phyloP scores from a whole-genome alignment of 2,329 filamentous ascomycete genomes.

The Venturia carpophila region DNA sequence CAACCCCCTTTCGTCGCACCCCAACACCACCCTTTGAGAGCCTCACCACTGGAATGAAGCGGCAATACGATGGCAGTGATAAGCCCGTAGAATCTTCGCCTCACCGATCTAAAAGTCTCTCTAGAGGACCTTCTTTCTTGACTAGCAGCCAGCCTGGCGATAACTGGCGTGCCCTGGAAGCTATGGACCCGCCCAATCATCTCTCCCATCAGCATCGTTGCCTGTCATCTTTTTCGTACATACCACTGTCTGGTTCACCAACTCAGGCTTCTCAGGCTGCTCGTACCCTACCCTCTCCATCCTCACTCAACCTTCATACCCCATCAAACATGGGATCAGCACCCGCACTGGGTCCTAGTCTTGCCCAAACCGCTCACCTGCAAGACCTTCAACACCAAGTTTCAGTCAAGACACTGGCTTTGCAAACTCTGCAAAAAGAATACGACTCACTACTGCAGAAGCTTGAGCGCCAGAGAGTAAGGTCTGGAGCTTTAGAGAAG shows the following conservation, averaged over 20 bases:
- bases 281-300: conserved; percentile 24
- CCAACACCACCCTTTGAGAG: neutral
- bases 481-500: conserved; percentile 43
- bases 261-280: conserved; percentile 13
- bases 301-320: conserved; percentile 23
- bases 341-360: neutral
- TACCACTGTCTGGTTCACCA: conserved; percentile 9
- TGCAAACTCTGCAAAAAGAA: conserved; percentile 47
- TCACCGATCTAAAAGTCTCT: neutral
- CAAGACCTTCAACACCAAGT: conserved; percentile 48
- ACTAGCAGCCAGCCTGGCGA: conserved; percentile 4
- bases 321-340: conserved; percentile 14
- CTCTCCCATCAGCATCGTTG: neutral
- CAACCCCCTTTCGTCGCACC: neutral
- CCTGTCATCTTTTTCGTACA: conserved; percentile 8
- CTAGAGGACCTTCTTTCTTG: neutral
- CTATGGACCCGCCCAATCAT: conserved; percentile 15
- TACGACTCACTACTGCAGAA: conserved; percentile 46
- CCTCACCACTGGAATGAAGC: conserved; percentile 4
- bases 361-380: conserved; percentile 35
- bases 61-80: conserved; percentile 10
- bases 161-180: conserved; percentile 8
- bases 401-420: conserved; percentile 44
- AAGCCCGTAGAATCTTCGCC: conserved; percentile 9
- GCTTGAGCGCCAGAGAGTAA: conserved; percentile 43